Percentiles rank a stretch among this genome's conserved stretches.
These are phyloP conservation scores for Scenedesmus sp. DNA, from an alignment of 163 green algal species.

Conservation along the genomic window DNA sequence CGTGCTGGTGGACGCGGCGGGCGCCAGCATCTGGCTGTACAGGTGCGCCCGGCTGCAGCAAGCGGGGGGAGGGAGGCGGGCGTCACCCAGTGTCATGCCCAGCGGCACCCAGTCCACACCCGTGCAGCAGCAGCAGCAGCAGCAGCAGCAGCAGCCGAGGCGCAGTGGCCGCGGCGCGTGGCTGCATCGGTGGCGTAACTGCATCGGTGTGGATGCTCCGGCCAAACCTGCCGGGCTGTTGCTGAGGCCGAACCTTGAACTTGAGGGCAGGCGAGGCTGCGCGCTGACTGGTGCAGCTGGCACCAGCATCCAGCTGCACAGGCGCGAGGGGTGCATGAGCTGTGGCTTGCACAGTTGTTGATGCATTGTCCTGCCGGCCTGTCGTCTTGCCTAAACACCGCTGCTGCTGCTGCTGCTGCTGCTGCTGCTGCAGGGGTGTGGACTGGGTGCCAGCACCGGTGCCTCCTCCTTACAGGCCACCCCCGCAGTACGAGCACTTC, in stretches of 20 bases:
- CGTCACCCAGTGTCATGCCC: too few relatives aligned
- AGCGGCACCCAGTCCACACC: too few relatives aligned
- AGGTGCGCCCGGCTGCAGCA: too few relatives aligned
- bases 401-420: background rate
- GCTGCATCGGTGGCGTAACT: too few relatives aligned
- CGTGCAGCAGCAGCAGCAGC: too few relatives aligned
- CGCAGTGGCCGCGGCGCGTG: too few relatives aligned
- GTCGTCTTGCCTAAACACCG: background rate
- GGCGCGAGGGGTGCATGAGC: background rate
- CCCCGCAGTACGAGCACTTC: background rate
- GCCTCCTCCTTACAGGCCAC: background rate
- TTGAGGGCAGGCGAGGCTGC: conserved; percentile 30
- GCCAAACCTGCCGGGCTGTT: too few relatives aligned
- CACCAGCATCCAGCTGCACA: conserved; percentile 30
- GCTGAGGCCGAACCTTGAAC: too few relatives aligned
- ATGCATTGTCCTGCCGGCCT: background rate
- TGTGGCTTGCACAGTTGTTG: background rate
- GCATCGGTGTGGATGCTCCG: too few relatives aligned
- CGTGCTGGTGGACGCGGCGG: conserved; percentile 2
- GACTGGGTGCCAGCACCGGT: conserved; percentile 33
- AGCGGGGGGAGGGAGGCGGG: too few relatives aligned
- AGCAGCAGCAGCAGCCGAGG: too few relatives aligned
- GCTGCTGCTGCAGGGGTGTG: conserved; percentile 12
- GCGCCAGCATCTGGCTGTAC: conserved; percentile 51
- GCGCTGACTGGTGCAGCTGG: background rate